These are phyloP conservation scores for Pleurostoma richardsiae DNA, from an alignment of 2,329 filamentous ascomycete species.

Conservation along the genomic window DNA sequence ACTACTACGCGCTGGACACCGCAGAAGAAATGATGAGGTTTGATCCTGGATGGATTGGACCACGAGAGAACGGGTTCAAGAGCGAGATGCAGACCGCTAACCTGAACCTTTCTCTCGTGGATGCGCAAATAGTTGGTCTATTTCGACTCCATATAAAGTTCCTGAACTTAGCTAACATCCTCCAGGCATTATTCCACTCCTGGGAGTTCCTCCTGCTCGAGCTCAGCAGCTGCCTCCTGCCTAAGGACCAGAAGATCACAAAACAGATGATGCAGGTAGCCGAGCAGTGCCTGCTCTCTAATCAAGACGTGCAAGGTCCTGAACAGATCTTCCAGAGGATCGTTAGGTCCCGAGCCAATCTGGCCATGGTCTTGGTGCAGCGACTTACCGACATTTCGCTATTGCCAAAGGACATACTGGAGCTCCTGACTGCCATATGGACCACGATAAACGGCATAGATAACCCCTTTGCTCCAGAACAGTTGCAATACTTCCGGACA, in stretches of 20 bases:
- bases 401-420: slow-evolving; percentile 43
- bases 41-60: slow-evolving; percentile 72
- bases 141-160: too few relatives aligned
- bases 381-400: slow-evolving; percentile 60
- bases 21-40: slow-evolving; percentile 72
- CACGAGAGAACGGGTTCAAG: slow-evolving; percentile 66
- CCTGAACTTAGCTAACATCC: neutral
- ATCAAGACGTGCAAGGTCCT: slow-evolving; percentile 65
- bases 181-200: slow-evolving; percentile 71
- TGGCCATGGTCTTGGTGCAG: slow-evolving; percentile 79
- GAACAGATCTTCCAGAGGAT: slow-evolving; percentile 79
- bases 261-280: slow-evolving; percentile 70
- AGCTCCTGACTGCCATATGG: slow-evolving; percentile 45
- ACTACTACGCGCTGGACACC: slow-evolving; percentile 77
- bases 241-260: slow-evolving; percentile 48
- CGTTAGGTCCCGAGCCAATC: slow-evolving; percentile 69
- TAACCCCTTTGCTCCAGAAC: slow-evolving; percentile 45
- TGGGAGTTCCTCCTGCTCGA: slow-evolving; percentile 89
- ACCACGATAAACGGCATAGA: slow-evolving; percentile 48
- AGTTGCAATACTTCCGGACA: slow-evolving; percentile 71
- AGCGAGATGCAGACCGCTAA: slow-evolving; percentile 85
- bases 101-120: slow-evolving; percentile 83
- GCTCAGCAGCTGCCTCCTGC: slow-evolving; percentile 60
- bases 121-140: slow-evolving; percentile 76
- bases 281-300: slow-evolving; percentile 72